Base-by-base conservation (phyloP, 1,284 basidiomycete genomes). In the Cutaneotrichosporon arboriforme region DNA sequence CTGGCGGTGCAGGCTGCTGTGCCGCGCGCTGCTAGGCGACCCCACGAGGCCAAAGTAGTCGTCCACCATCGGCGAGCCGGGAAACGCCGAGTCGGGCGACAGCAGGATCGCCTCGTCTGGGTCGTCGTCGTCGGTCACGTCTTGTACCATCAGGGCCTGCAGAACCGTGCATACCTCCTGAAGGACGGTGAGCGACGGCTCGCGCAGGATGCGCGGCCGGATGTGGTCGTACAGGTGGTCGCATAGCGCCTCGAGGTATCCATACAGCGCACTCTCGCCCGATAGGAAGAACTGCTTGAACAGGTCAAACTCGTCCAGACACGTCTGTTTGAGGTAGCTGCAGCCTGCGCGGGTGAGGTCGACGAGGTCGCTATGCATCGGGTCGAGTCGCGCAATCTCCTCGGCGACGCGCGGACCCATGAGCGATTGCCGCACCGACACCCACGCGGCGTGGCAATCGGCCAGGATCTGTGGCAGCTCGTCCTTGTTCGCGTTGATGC, bases 161-260 rank as follows among this genome's bases (percentile, higher is more conserved):
- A 96, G 78, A 18, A 96, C 89, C 0, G 89, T 94, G 77, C 91
- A 96, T 26, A 96, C 87, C 72, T 92, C 88, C 66, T 90, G 92
- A 1, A 97, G 82, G 0, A 85, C 84, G 1, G 85, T 85, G 43
- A 97, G 81, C 5, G 85, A 83, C 0, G 85, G 84, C 68, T 96
- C 92, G 65, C 96, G 91, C 1, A 96, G 80, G 61, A 96, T 94
- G 7, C 90, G 84, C 4, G 92, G 92, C 1, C 92, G 85, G 3
- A 96, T 82, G 62, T 92, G 88, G 72, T 96, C 92, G 68, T 92
- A 94, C 21, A 96, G 82, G 64, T 90, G 83, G 74, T 96, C 92
- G 64, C 90, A 96, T 0, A 97, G 79, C 5, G 81, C 84, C 76
- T 94, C 91, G 20, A 96, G 80, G 73, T 89, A 96, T 54, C 83